Evolutionary conservation across 179 eudicot genomes (phyloP).

Genomic region (Gypsophila paniculata): DNA sequence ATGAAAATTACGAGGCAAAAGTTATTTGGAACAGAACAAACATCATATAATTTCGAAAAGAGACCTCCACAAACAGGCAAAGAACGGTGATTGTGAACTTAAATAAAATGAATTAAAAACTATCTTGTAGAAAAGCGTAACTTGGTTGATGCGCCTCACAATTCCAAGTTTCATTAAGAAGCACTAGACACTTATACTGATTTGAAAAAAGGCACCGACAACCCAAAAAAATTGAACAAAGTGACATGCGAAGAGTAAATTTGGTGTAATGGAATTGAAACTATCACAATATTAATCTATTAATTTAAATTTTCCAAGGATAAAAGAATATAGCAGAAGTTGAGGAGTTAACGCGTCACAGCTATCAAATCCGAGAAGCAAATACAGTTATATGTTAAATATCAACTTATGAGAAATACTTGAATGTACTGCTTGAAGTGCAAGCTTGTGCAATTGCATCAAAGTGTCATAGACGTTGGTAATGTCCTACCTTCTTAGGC

Average conservation of each 20-base stretch:
- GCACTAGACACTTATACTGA: background rate
- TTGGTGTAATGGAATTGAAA: background rate
- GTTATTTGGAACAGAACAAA: background rate
- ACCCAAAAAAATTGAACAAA: background rate
- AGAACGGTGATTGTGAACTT: background rate
- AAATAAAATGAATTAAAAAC: no score
- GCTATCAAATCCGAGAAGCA: background rate
- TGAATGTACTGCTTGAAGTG: conserved; percentile 5
- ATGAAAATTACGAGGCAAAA: background rate
- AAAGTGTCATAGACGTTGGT: background rate
- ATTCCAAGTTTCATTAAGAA: background rate
- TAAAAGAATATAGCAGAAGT: background rate
- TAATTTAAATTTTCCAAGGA: background rate
- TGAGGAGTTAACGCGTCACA: background rate
- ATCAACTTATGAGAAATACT: background rate
- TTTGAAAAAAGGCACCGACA: background rate
- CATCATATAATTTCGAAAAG: background rate
- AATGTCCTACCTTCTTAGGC: conserved; percentile 45
- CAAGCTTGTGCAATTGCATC: background rate
- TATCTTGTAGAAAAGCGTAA: background rate
- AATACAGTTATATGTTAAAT: background rate
- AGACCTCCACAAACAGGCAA: background rate
- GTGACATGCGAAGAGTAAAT: background rate
- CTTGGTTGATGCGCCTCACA: background rate
- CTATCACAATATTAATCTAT: background rate